Evolutionary conservation across 2,329 filamentous ascomycete genomes (phyloP).

Genomic region (Alternaria burnsii): DNA sequence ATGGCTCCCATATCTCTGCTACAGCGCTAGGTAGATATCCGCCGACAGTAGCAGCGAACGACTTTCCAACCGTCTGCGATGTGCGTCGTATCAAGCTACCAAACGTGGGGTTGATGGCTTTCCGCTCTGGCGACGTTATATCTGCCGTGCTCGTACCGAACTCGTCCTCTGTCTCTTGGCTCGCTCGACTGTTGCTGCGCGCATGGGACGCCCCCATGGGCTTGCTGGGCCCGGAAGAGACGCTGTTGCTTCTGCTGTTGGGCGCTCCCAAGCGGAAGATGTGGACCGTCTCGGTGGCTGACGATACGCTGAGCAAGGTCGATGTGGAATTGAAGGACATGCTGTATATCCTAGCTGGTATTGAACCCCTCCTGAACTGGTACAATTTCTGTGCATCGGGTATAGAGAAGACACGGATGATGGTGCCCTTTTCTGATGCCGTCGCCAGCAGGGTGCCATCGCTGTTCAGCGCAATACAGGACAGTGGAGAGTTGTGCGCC

Average conservation of each 20-base stretch:
- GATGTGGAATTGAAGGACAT: conserved; percentile 98
- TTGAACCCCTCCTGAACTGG: conserved; percentile 94
- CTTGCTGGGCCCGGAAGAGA: conserved; percentile 36
- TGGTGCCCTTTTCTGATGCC: conserved; percentile 95
- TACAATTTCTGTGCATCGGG: conserved; percentile 92
- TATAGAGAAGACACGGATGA: conserved; percentile 94
- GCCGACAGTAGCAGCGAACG: conserved; percentile 86
- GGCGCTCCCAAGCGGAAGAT: conserved; percentile 78
- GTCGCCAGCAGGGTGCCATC: conserved; percentile 93
- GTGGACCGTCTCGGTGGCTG: conserved; percentile 94
- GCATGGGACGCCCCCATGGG: conserved; percentile 45
- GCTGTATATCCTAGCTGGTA: conserved; percentile 94
- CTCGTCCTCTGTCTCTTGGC: conserved; percentile 51
- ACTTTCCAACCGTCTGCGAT: conserved; percentile 90
- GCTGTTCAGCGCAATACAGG: conserved; percentile 88
- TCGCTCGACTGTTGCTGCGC: conserved; percentile 55
- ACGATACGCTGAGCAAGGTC: conserved; percentile 92
- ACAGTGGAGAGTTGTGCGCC: conserved; percentile 90
- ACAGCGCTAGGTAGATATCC: conserved; percentile 93
- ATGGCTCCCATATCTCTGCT: conserved; percentile 96
- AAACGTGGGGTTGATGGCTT: conserved; percentile 73
- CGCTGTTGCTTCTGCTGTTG: conserved; percentile 46
- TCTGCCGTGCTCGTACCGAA: conserved; percentile 52
- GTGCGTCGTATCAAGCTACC: conserved; percentile 92
- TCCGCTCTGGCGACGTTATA: conserved; percentile 42